Conservation (phyloP, 1,284 basidiomycete species). For the Ustilago loliicola region DNA sequence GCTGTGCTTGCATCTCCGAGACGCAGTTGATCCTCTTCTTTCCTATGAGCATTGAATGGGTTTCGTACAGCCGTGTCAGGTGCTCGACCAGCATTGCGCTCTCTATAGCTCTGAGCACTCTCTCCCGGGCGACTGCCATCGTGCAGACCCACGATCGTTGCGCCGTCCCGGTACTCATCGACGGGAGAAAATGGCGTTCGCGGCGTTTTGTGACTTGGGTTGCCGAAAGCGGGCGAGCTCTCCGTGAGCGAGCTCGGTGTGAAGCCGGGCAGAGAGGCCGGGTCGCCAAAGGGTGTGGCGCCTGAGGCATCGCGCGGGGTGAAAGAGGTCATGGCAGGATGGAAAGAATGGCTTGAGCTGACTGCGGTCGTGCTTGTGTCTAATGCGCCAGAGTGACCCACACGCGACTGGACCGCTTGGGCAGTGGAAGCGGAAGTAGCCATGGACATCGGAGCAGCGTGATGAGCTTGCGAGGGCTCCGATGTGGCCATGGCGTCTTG, state of each 20-base stretch:
- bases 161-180: conserved; percentile 53
- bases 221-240: conserved; percentile 62
- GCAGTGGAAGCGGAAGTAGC: neutral
- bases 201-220: conserved; percentile 55
- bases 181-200: conserved; percentile 60
- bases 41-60: neutral
- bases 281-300: conserved; percentile 50
- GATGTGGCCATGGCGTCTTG: conserved; percentile 32
- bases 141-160: conserved; percentile 42
- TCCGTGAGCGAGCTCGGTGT: conserved; percentile 62
- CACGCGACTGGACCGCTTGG: neutral
- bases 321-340: conserved; percentile 22
- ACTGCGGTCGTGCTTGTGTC: neutral
- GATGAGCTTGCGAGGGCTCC: conserved; percentile 17
- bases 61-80: conserved; percentile 8
- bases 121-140: conserved; percentile 9
- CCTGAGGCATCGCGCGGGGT: conserved; percentile 40
- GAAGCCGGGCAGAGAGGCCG: conserved; percentile 62
- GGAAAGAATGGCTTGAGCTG: conserved; percentile 19
- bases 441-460: neutral
- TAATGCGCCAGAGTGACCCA: conserved; percentile 3
- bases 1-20: conserved; percentile 39
- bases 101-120: conserved; percentile 14
- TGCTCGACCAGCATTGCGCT: conserved; percentile 11
- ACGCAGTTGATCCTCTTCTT: conserved; percentile 25